Evolutionary conservation across 2,329 filamentous ascomycete genomes (phyloP), one percentile per base, ranked within the genome.

Genomic region (Knufia fluminis): DNA sequence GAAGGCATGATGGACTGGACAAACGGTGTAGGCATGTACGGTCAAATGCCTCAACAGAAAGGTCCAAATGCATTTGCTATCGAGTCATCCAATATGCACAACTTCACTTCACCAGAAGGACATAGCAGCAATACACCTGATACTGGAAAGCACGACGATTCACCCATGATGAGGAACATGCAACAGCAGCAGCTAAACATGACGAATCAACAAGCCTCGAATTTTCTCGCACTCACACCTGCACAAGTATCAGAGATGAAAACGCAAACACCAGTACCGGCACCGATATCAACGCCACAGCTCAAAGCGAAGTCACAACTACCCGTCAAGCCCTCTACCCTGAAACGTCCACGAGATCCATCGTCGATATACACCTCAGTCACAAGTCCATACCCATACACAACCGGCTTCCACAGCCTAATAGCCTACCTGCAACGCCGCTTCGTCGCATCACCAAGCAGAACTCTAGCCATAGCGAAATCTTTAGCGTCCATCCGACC

Each of bases 351-450:
- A 45, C 74, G 77, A 33, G 88, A 96, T 61, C 85, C 90, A 3
- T 90, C 87, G 0, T 78, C 80, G 43, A 87, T 97, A 49, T 98
- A 97, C 66, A 82, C 90, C 54, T 85, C 80, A 35, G 88, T 98
- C 61, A 89, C 85, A 54, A 84, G 92, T 61, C 90, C 92, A 3
- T 96, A 97, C 63, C 83, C 86, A 8, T 97, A 97, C 62, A 89
- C 90, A 1, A 79, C 80, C 38, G 88, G 87, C 17, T 97, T 95
- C 65, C 92, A 98, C 67, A 85, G 83, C 56, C 78, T 97, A 54
- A 88, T 89, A 38, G 82, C 82, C 7, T 82, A 90, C 54, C 75
- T 96, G 31, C 80, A 88, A 63, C 80, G 80, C 44, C 85, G 89
- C 17, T 90, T 94, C 60, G 36, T 52, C 32, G 46, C 47, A 3